Evolutionary conservation across 2,329 filamentous ascomycete species (phyloP), one percentile per base, ranked within the genome.

Genomic region (Verticillium zaregamsianum): DNA sequence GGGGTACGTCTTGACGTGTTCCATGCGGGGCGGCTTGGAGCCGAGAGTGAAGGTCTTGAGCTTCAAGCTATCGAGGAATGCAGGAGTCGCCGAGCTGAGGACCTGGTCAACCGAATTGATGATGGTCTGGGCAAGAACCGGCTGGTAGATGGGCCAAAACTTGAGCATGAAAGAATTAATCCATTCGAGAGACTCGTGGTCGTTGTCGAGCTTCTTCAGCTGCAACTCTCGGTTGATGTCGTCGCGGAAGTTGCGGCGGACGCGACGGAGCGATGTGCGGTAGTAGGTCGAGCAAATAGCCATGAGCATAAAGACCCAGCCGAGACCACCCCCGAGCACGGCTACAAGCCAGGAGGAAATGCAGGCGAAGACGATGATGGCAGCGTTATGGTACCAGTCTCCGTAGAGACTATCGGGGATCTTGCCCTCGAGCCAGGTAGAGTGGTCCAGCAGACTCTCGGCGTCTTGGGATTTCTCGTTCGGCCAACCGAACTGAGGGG

Each of bases 101-200:
- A 99, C 93, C 79, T 98, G 95, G 71, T 99, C 95, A 57, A 98
- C 95, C 0, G 93, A 93, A 74, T 89, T 92, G 76, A 98, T 91
- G 69, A 99, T 90, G 25, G 92, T 96, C 68, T 95, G 88, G 64
- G 93, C 94, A 14, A 99, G 85, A 11, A 98, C 92, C 1, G 95
- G 95, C 61, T 95, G 92, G 74, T 97, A 98, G 71, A 99, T 99
- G 65, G 95, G 95, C 95, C 95, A 99, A 79, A 99, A 99, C 75
- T 99, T 99, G 78, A 96, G 88, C 69, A 99, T 75, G 79, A 99
- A 99, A 69, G 92, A 96, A 82, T 99, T 99, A 76, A 99, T 98
- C 95, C 95, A 99, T 76, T 99, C 95, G 57, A 99, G 81, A 61
- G 91, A 95, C 77, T 99, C 95, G 31, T 87, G 88, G 68, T 99